phyloP scores from a whole-genome alignment of 345 rosid genomes.

The Aquilaria yunnanensis region DNA sequence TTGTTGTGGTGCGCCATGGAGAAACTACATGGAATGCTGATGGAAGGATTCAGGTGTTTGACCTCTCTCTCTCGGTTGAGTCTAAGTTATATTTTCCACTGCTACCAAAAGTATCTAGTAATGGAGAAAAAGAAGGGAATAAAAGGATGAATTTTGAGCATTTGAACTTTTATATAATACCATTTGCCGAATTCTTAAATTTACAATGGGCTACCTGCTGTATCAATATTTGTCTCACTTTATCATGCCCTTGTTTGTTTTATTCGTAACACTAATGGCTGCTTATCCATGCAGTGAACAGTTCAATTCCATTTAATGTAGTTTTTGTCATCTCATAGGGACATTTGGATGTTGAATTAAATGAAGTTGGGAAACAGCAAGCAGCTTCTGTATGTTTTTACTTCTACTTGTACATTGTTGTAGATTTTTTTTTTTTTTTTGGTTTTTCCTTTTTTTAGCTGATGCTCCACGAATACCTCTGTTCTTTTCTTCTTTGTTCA shows the following conservation, averaged over 20 bases:
- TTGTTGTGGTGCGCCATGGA: conserved; percentile 73
- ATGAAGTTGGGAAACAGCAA: conserved; percentile 74
- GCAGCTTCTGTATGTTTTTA: conserved; percentile 44
- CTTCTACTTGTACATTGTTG: background rate
- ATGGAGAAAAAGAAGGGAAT: background rate
- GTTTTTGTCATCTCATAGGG: conserved; percentile 35
- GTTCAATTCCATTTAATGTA: no score
- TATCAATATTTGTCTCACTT: background rate
- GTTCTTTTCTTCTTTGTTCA: conserved; percentile 1
- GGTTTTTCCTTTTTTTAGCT: background rate
- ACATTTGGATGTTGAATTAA: conserved; percentile 71
- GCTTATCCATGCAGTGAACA: background rate
- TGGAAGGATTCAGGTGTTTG: conserved; percentile 59
- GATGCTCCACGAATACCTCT: background rate
- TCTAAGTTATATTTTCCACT: no score
- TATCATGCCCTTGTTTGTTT: background rate
- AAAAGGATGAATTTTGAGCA: background rate
- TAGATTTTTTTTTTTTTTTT: background rate
- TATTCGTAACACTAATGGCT: no score
- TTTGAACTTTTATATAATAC: background rate
- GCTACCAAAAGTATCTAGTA: background rate
- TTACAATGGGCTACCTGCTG: background rate
- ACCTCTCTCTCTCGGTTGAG: background rate
- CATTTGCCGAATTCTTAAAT: no score
- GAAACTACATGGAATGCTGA: conserved; percentile 81